These are phyloP conservation scores for Caloboletus firmus DNA, from an alignment of 1,284 basidiomycete genomes.

Conservation along the genomic window DNA sequence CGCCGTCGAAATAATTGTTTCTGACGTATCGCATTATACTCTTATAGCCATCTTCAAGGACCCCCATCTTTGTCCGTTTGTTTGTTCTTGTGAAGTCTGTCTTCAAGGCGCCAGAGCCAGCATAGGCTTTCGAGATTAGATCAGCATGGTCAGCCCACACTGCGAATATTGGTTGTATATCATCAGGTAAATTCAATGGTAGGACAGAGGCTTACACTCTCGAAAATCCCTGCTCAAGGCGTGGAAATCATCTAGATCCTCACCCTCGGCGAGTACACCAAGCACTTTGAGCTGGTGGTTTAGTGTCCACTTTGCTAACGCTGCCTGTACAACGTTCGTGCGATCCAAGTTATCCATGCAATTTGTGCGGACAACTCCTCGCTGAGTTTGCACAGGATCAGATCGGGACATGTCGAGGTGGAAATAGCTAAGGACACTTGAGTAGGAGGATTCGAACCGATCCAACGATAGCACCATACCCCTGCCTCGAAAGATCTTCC, in stretches of 20 bases:
- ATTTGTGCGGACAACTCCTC: slow-evolving; percentile 76
- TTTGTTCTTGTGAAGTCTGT: slow-evolving; percentile 97
- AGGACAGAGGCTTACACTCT: slow-evolving; percentile 62
- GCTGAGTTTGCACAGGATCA: slow-evolving; percentile 57
- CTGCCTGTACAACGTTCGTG: slow-evolving; percentile 94
- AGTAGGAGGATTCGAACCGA: neutral
- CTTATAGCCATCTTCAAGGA: slow-evolving; percentile 87
- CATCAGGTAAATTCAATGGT: neutral
- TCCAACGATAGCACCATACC: slow-evolving; percentile 45
- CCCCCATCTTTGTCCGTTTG: slow-evolving; percentile 79
- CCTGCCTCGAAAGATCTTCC: slow-evolving; percentile 71
- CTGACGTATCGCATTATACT: slow-evolving; percentile 86
- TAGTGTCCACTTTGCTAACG: slow-evolving; percentile 83
- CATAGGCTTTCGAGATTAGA: slow-evolving; percentile 87
- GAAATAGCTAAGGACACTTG: slow-evolving; percentile 61
- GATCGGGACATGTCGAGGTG: slow-evolving; percentile 51
- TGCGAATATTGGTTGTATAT: slow-evolving; percentile 34
- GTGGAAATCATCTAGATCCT: slow-evolving; percentile 76
- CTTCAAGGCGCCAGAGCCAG: slow-evolving; percentile 94
- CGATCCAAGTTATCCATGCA: slow-evolving; percentile 97
- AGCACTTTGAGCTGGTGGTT: slow-evolving; percentile 76
- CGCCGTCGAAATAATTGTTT: slow-evolving; percentile 98
- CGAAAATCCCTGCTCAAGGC: slow-evolving; percentile 83
- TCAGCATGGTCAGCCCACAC: slow-evolving; percentile 99
- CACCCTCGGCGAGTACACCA: slow-evolving; percentile 69